Base-by-base conservation (phyloP, 495 filamentous ascomycete species). In the Hypomontagnella monticulosa region DNA sequence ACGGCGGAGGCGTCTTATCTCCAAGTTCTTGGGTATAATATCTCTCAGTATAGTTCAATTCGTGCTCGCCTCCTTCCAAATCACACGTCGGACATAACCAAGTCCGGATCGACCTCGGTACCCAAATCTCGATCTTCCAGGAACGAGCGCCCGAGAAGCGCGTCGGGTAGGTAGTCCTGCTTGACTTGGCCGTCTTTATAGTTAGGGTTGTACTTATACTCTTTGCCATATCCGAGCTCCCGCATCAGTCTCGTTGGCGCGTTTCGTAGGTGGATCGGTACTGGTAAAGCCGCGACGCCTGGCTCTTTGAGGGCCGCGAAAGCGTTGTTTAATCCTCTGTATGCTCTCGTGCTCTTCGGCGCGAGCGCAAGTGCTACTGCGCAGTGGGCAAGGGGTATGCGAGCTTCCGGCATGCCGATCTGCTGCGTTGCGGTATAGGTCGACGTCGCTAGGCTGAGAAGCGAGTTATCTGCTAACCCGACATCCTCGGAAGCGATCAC, bases 161-260 rank as follows among this genome's bases (percentile, higher is more conserved):
- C 81, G 53, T 90, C 88, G 0, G 95, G 95, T 12, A 99, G 74
- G 78, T 99, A 99, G 44, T 95, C 91, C 76, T 99, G 95, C 67
- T 80, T 83, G 14, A 97, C 93, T 69, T 80, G 85, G n/a, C 95
- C 95, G 62, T 93, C 87, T 66, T 81, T 76, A 71, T 91, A 99
- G 67, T 93, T 89, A 0, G 95, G 95, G 69, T 96, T 96, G 75
- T 99, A 99, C 72, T 99, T 99, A 73, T 99, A 99, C 73, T 91
- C 92, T 49, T 83, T 88, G 8, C 95, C 95, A 66, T 92, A 93
- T 1, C 92, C 93, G 46, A 97, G 76, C 71, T 97, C 94, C 66
- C 91, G 91, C 95, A 99, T 96, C 67, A 97, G 70, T 69, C 86
- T 84, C 5, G 95, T 98, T 1, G 93, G 93, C 7, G 94, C 94